Percentiles rank a stretch among this genome's conserved stretches.
Conservation (phyloP, 306 rosid genomes). For the Lithocarpus polystachyus region DNA sequence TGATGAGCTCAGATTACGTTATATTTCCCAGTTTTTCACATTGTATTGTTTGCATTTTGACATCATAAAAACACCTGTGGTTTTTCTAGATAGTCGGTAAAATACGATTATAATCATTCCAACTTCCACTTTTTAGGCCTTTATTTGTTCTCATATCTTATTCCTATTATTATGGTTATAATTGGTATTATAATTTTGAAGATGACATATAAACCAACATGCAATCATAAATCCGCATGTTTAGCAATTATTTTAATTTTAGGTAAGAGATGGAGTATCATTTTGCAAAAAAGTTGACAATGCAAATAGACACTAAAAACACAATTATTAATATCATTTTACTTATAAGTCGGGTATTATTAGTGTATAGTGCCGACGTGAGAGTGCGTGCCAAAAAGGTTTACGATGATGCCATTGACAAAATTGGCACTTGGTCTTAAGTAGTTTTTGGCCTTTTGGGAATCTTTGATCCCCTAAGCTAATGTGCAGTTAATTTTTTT, state of each 20-base stretch:
- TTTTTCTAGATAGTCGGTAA: background rate
- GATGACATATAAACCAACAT: slow-evolving; percentile 29
- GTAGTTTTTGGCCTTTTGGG: background rate
- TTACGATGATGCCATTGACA: background rate
- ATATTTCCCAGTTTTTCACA: background rate
- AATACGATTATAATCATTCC: background rate
- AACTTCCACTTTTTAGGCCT: background rate
- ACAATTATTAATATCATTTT: background rate
- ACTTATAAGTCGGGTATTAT: background rate
- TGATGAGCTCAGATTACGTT: background rate
- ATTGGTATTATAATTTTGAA: slow-evolving; percentile 23
- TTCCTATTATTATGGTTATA: slow-evolving; percentile 22
- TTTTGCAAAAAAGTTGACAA: background rate
- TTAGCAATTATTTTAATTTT: background rate
- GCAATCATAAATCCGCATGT: slow-evolving; percentile 22
- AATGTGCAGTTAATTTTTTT: no score
- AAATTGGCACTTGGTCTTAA: background rate
- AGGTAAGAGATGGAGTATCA: background rate
- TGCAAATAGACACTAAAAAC: background rate
- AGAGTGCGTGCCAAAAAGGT: background rate
- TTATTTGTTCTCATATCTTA: slow-evolving; percentile 26
- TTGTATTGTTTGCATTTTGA: background rate
- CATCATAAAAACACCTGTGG: background rate
- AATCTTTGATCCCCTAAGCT: background rate
- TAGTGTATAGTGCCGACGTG: background rate